A percentile compares a stretch with the other conserved stretches of the same genome.
Evolutionary conservation across 192 early-diverging fungal species (phyloP).

Genomic region (Backusella tuberculispora): DNA sequence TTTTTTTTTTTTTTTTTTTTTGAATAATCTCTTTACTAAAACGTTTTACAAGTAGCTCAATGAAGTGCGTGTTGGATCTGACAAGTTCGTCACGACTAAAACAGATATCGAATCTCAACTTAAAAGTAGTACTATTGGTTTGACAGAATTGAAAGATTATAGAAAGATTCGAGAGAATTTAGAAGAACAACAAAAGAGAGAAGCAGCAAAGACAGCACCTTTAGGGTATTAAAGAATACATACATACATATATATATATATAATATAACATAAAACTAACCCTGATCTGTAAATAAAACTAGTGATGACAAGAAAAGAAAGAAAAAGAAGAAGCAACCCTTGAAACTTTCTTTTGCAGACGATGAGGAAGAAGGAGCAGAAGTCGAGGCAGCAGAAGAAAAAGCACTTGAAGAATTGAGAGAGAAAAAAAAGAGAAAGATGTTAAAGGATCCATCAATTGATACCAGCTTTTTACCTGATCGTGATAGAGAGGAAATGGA

Average conservation of each 20-base stretch:
- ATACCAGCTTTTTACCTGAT: constrained; percentile 93
- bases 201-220: constrained; percentile 65
- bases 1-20: background rate
- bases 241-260: background rate
- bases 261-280: background rate
- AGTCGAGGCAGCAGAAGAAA: constrained; percentile 32
- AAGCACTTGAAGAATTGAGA: background rate
- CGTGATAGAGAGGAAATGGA: constrained; percentile 84
- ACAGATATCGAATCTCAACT: constrained; percentile 82
- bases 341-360: constrained; percentile 78
- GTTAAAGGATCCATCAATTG: constrained; percentile 86
- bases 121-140: constrained; percentile 87
- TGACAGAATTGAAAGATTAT: constrained; percentile 90
- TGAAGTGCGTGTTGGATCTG: constrained; percentile 66
- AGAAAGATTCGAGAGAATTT: constrained; percentile 81
- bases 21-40: constrained; percentile 2
- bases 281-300: background rate
- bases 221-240: constrained; percentile 34
- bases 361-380: constrained; percentile 60
- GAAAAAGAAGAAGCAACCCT: constrained; percentile 63
- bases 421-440: constrained; percentile 53
- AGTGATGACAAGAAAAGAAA: constrained; percentile 66
- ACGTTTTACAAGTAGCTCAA: constrained; percentile 52
- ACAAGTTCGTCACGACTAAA: constrained; percentile 80
- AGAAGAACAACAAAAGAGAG: constrained; percentile 79